These are phyloP conservation scores for Vitis hybrid DNA, from an alignment of 177 flowering plant genomes.

Conservation along the genomic window DNA sequence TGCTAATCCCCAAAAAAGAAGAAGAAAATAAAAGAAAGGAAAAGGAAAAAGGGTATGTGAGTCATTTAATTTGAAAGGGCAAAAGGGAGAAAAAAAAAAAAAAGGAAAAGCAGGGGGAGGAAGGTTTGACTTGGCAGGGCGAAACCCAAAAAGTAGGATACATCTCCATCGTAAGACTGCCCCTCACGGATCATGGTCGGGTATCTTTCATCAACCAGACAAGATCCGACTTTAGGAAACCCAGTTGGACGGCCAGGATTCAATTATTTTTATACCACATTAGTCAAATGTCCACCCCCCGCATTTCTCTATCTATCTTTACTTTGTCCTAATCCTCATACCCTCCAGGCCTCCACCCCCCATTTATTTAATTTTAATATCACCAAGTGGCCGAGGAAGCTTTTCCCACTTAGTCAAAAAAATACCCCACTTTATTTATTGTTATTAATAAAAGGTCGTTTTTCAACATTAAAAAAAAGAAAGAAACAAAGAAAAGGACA, in stretches of 20 bases:
- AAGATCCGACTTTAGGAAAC: conserved; percentile 1
- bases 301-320: no score
- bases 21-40: no score
- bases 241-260: conserved; percentile 22
- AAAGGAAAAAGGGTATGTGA: neutral
- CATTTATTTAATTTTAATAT: no score
- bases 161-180: conserved; percentile 1
- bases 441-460: neutral
- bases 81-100: no score
- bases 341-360: no score
- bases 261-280: neutral
- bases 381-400: no score
- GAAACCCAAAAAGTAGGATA: conserved; percentile 6
- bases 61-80: conserved; percentile 3
- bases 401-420: no score
- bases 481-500: neutral
- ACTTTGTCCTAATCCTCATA: no score
- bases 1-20: neutral
- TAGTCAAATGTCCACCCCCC: conserved; percentile 1
- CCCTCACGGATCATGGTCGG: conserved; percentile 26
- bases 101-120: neutral
- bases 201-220: conserved; percentile 12
- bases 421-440: no score
- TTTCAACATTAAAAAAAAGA: neutral
- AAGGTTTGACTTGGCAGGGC: conserved; percentile 30